phyloP scores from a whole-genome alignment of 179 eudicot genomes.

The Patellifolia procumbens region DNA sequence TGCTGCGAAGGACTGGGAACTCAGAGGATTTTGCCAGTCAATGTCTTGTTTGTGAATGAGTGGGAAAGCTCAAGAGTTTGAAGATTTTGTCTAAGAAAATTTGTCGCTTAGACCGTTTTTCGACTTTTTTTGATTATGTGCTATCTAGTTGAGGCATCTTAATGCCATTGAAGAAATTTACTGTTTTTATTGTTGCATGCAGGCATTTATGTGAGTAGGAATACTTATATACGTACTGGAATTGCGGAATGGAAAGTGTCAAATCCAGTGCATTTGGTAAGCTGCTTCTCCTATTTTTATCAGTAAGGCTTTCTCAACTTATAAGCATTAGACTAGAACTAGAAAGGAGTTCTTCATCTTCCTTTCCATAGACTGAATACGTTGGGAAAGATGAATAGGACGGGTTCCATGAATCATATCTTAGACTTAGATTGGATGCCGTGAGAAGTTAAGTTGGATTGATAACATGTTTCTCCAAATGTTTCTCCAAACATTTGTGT shows the following conservation, averaged over 20 bases:
- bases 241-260: conserved; percentile 86
- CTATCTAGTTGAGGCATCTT: neutral
- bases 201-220: conserved; percentile 93
- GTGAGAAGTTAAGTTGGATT: neutral
- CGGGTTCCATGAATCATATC: neutral
- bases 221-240: conserved; percentile 89
- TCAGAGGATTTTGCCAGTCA: neutral
- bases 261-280: conserved; percentile 92
- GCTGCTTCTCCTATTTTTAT: conserved; percentile 20
- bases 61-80: neutral
- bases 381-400: neutral
- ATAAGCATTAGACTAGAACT: neutral
- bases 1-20: neutral
- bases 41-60: neutral
- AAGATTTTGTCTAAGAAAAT: neutral
- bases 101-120: neutral
- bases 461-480: neutral
- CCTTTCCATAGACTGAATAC: neutral
- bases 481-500: neutral
- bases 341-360: neutral
- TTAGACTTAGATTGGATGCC: neutral
- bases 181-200: conserved; percentile 15
- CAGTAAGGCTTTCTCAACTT: neutral
- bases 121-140: neutral
- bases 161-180: neutral